Conservation (phyloP, 2,329 filamentous ascomycete species). For the Thyridium curvatum region DNA sequence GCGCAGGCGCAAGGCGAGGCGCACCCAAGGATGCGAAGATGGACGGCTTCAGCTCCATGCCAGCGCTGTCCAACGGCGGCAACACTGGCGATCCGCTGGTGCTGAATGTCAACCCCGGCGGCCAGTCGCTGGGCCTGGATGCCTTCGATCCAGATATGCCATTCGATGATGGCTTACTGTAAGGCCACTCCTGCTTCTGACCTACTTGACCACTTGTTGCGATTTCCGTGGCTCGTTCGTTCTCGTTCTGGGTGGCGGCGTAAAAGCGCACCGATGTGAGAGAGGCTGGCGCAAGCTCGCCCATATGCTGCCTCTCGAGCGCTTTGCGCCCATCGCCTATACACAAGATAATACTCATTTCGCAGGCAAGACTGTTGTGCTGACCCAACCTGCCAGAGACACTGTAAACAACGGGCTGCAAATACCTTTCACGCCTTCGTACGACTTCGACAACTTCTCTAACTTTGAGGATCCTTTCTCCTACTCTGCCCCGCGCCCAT, state of each 20-base stretch:
- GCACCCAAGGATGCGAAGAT: slow-evolving; percentile 25
- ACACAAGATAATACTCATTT: too few relatives aligned
- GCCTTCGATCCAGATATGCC: slow-evolving; percentile 44
- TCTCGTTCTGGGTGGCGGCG: too few relatives aligned
- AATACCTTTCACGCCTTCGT: slow-evolving; percentile 50
- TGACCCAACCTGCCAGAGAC: slow-evolving; percentile 20
- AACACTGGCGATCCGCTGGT: slow-evolving; percentile 37
- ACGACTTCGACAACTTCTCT: slow-evolving; percentile 55
- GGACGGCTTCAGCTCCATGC: slow-evolving; percentile 52
- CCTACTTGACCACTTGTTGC: too few relatives aligned
- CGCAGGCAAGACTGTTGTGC: too few relatives aligned
- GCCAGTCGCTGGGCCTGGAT: slow-evolving; percentile 37
- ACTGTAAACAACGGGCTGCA: slow-evolving; percentile 35
- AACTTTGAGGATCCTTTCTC: slow-evolving; percentile 63
- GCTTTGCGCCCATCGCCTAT: too few relatives aligned
- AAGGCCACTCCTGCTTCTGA: slow-evolving; percentile 20
- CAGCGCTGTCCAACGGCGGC: slow-evolving; percentile 38
- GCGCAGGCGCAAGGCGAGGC: too few relatives aligned
- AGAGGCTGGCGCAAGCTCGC: too few relatives aligned
- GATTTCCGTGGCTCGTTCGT: too few relatives aligned
- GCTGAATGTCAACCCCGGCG: slow-evolving; percentile 36
- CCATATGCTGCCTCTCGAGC: too few relatives aligned
- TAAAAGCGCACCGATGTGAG: too few relatives aligned
- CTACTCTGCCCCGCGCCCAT: slow-evolving; percentile 44
- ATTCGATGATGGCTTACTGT: slow-evolving; percentile 54